phyloP scores from a whole-genome alignment of 176 grass and related monocot species.

The Musa troglodytarum region DNA sequence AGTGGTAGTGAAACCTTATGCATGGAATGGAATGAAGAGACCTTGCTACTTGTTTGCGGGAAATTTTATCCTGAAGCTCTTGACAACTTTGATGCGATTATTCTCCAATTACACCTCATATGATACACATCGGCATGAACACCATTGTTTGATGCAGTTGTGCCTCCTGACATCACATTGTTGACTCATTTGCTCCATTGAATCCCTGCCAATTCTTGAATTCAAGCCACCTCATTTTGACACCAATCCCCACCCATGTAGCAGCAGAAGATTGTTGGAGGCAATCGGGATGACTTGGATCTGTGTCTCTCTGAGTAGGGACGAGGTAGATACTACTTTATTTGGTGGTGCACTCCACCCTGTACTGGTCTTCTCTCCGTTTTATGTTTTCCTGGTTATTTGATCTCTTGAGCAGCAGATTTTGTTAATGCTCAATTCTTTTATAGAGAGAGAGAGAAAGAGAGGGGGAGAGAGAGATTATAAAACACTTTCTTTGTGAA shows the following conservation, averaged over 20 bases:
- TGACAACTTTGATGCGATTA: slow-evolving; percentile 62
- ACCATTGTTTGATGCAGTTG: slow-evolving; percentile 20
- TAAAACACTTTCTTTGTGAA: no score
- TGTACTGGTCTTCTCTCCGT: background rate
- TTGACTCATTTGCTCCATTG: background rate
- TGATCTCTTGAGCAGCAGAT: background rate
- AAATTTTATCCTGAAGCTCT: slow-evolving; percentile 76
- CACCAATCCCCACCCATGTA: background rate
- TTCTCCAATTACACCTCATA: slow-evolving; percentile 68
- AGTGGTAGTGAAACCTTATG: slow-evolving; percentile 47
- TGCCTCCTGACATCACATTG: slow-evolving; percentile 14
- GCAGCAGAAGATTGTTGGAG: background rate
- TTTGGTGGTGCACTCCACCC: background rate
- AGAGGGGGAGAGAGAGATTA: no score
- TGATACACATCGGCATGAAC: slow-evolving; percentile 24
- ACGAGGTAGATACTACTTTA: background rate
- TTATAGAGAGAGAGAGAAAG: background rate
- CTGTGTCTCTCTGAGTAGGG: background rate
- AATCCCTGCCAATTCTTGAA: background rate
- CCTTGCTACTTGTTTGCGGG: slow-evolving; percentile 92
- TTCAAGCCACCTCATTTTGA: background rate
- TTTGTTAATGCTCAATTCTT: slow-evolving; percentile 10
- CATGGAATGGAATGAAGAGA: slow-evolving; percentile 93
- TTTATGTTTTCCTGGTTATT: background rate
- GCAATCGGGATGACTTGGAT: background rate